These are phyloP conservation scores for Chaetomiaceae sp. DNA, from an alignment of 2,329 filamentous ascomycete species.

Conservation along the genomic window DNA sequence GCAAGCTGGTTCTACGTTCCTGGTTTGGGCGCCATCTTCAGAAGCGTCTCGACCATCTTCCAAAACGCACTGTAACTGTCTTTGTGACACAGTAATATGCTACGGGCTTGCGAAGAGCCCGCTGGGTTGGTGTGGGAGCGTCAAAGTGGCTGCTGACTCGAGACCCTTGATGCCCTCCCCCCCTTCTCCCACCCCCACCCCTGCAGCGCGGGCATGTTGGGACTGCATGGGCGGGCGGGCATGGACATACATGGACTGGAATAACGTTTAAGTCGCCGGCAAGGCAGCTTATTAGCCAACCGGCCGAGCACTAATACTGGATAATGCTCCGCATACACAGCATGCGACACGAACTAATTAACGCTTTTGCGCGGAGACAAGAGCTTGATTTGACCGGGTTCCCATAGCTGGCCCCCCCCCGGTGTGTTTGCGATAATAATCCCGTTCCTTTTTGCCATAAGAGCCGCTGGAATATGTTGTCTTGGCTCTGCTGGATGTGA, in stretches of 20 bases:
- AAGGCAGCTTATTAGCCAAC: constrained; percentile 4
- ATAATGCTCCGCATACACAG: background rate
- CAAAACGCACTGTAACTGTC: background rate
- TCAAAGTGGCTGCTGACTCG: background rate
- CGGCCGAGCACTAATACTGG: constrained; percentile 3
- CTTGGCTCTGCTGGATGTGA: background rate
- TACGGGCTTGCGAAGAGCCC: too few relatives aligned
- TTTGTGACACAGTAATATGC: too few relatives aligned
- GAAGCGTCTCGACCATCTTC: background rate
- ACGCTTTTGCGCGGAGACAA: background rate
- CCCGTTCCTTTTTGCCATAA: constrained; percentile 11
- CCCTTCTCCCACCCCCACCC: background rate
- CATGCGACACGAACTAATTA: background rate
- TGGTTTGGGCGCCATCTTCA: background rate
- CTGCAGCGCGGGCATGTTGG: background rate
- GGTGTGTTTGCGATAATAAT: background rate
- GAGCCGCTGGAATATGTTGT: background rate
- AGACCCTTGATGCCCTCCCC: background rate
- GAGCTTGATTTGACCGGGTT: constrained; percentile 7
- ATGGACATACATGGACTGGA: background rate
- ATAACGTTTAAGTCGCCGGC: too few relatives aligned
- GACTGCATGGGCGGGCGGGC: background rate
- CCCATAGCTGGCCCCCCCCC: background rate
- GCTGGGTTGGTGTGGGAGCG: background rate
- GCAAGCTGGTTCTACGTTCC: background rate